Evolutionary conservation across 345 rosid species (phyloP).

Genomic region (Anastatica hierochuntica): DNA sequence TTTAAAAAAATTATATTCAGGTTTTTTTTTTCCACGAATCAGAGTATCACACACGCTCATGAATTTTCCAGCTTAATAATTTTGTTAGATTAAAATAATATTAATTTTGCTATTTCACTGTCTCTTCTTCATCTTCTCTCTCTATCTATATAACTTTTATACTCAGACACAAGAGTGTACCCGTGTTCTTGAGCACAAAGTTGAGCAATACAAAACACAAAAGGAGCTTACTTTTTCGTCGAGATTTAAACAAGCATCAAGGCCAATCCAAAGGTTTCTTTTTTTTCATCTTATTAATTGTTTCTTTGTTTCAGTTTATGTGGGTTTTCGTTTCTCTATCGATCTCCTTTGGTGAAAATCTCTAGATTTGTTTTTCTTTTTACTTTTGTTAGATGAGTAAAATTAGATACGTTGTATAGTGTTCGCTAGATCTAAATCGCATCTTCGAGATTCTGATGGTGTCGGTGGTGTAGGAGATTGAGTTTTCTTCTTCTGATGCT

Average conservation of each 20-base stretch:
- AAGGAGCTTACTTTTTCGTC: constrained; percentile 4
- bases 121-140: constrained; percentile 17
- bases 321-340: too few relatives aligned
- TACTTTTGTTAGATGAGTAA: neutral
- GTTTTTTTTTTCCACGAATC: neutral
- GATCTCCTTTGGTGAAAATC: constrained; percentile 9
- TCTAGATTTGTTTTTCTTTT: constrained; percentile 8
- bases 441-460: constrained; percentile 3
- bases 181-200: constrained; percentile 21
- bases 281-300: neutral
- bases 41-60: constrained; percentile 9
- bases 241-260: constrained; percentile 11
- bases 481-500: neutral
- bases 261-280: constrained; percentile 5
- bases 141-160: constrained; percentile 14
- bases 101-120: neutral
- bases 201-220: neutral
- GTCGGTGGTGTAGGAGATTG: constrained; percentile 5
- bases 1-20: neutral
- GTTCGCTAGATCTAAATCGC: constrained; percentile 21
- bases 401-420: neutral
- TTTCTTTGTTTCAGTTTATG: too few relatives aligned
- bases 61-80: constrained; percentile 9
- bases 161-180: constrained; percentile 19
- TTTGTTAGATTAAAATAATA: neutral